Percentiles rank a stretch among this genome's conserved stretches.
phyloP scores from a whole-genome alignment of 192 early-diverging fungal genomes.

The Coemansia furcata region DNA sequence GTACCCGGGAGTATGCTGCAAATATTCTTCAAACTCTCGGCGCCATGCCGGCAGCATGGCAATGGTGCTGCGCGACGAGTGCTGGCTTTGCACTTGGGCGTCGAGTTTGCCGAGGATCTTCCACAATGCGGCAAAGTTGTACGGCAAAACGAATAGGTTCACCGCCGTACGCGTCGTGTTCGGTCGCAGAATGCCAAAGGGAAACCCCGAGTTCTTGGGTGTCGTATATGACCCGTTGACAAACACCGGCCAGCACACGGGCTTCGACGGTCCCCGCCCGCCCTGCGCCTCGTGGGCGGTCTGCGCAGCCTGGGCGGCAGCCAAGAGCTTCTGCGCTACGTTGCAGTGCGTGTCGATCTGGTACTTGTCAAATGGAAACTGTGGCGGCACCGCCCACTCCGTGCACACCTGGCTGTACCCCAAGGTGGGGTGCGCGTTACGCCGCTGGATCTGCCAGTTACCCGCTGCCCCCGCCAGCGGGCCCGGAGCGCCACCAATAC shows the following conservation, averaged over 20 bases:
- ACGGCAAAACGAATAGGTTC: constrained; percentile 72
- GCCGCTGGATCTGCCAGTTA: constrained; percentile 42
- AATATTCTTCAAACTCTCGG: constrained; percentile 60
- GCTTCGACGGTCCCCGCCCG: constrained; percentile 57
- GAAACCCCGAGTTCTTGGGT: constrained; percentile 58
- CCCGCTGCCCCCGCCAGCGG: background rate
- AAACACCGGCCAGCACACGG: constrained; percentile 56
- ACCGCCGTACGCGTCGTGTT: constrained; percentile 64
- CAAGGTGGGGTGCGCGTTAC: constrained; percentile 67
- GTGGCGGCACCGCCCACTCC: constrained; percentile 61
- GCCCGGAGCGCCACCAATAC: background rate
- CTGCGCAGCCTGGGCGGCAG: constrained; percentile 42
- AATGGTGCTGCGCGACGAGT: constrained; percentile 9
- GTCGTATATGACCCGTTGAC: constrained; percentile 61
- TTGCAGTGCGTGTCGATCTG: constrained; percentile 60
- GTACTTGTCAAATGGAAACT: constrained; percentile 77
- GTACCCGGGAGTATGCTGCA: constrained; percentile 64
- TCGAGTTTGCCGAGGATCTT: constrained; percentile 58
- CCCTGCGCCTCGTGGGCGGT: constrained; percentile 42
- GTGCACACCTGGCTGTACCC: constrained; percentile 56
- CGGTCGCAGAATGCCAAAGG: constrained; percentile 74
- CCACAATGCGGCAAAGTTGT: constrained; percentile 78
- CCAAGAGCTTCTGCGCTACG: constrained; percentile 62
- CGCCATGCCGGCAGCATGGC: constrained; percentile 53
- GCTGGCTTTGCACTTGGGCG: constrained; percentile 29